Base-by-base conservation (phyloP, 2,329 filamentous ascomycete species). In the Rhynchosporium secalis region DNA sequence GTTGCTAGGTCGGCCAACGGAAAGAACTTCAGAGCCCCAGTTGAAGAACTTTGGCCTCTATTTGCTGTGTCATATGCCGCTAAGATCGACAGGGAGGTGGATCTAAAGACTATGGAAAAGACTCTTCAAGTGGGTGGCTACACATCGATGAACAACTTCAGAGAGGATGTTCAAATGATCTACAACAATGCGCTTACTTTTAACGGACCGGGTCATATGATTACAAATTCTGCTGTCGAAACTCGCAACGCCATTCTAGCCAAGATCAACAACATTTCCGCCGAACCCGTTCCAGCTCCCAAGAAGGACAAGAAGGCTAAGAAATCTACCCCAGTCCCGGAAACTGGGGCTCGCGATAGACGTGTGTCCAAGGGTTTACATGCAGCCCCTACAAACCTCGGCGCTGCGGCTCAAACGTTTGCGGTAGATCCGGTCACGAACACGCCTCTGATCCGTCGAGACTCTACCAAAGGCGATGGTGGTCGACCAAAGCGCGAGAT, bases 401-500 rank as follows among this genome's bases (percentile, higher is more conserved):
- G 72, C 13, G 70, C 76, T 26, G 74, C 81, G 26, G 76, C 79
- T 4, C 82, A 81, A 36, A 84, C 89, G 0, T 96, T 92, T 76
- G 91, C 92, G 2, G 80, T 96, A 10, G 86, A 89, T 29, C 86
- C 91, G 1, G 86, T 91, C 69, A 71, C 71, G 10, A 91, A 91
- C 1, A 82, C 91, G 45, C 92, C 92, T 8, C 81, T 92, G 45
- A 95, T 95, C 66, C 89, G 95, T 59, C 89, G 94, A 26, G 92
- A 96, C 71, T 96, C 91, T 1, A 88, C 86, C 5, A 89, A 88
- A 62, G 83, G 84, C 4, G 91, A 92, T 68, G 89, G 88, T 61
- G 84, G 86, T 67, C 86, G 95, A 57, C 93, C 94, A 10, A 97
- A 97, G 80, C 89, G 95, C 59, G 92, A 94, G 13, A 96, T 98